phyloP scores from a whole-genome alignment of 306 rosid genomes.

The Adenanthera pavonina region DNA sequence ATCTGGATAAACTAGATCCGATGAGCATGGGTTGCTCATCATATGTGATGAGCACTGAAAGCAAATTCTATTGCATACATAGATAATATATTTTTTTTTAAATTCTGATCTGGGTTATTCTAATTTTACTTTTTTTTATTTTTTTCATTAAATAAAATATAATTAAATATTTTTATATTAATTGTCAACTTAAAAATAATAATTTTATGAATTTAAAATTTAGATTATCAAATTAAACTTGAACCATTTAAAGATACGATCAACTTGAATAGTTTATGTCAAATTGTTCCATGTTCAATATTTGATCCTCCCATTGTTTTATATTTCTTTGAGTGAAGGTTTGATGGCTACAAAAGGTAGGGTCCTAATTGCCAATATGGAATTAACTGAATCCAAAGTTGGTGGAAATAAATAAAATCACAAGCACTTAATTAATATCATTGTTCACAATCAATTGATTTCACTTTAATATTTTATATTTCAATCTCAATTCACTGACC shows the following conservation, averaged over 20 bases:
- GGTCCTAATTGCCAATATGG: background rate
- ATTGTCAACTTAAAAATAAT: too few relatives aligned
- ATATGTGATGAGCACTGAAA: too few relatives aligned
- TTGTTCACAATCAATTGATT: background rate
- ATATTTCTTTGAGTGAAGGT: background rate
- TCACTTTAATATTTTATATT: background rate
- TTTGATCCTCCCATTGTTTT: background rate
- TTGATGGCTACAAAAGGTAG: background rate
- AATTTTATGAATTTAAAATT: too few relatives aligned
- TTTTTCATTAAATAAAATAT: background rate
- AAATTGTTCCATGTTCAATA: background rate
- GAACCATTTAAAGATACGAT: background rate
- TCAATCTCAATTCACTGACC: background rate
- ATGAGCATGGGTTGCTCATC: too few relatives aligned
- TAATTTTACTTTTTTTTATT: background rate
- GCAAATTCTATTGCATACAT: too few relatives aligned
- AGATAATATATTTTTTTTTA: too few relatives aligned
- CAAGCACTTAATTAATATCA: background rate
- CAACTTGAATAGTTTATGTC: background rate
- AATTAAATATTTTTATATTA: too few relatives aligned
- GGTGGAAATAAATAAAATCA: background rate
- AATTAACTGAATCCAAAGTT: background rate
- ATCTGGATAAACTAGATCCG: too few relatives aligned
- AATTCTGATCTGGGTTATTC: background rate
- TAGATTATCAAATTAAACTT: too few relatives aligned